Base-by-base conservation (phyloP, 2,329 filamentous ascomycete species). In the Aspergillus carbonarius region DNA sequence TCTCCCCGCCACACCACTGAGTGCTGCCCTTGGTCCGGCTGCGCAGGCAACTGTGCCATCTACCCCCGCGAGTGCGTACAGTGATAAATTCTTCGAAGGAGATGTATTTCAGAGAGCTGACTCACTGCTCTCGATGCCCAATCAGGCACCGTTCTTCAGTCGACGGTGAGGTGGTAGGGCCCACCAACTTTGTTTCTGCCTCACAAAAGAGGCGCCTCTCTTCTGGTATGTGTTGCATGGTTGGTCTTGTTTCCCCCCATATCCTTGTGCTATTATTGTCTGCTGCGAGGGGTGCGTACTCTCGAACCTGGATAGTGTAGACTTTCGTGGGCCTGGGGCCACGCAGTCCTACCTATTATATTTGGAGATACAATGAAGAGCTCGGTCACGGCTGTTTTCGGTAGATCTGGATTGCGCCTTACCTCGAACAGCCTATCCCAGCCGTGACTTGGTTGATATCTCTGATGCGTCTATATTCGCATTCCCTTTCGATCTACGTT, bases 41-140 rank as follows among this genome's bases (percentile, higher is more conserved):
- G 91, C 92, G 55, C 92, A 96, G 75, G 92, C 93, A 1, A 97
- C 92, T 0, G 88, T 96, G 10, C 90, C 91, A 4, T 90, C 84
- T 2, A 79, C 78, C 0, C 78, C 78, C 5, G 77, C 77, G n/a
- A 79, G 74, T 65, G 76, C 77, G 12, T 79, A 79, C 62, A 77
- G 78, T 55, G 78, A 81, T 63, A 75, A 75, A 34, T 79, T 80
- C 58, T 81, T 81, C 63, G 76, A 78, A 42, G 79, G 79, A 4
- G 78, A 81, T 60, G 76, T 81, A 13, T 81, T 81, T 60, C 78
- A 81, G 62, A 70, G 79, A 49, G 79, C 79, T 2, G 79, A 82
- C 62, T 78, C 76, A 20, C 66, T 81, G 53, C 71, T 81, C 32
- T 78, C 74, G 12, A 78, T 78, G 73, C 72, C 71, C 10, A 72